These are phyloP conservation scores for Pinus albicaulis DNA, from an alignment of 75 land plant genomes.

Conservation along the genomic window DNA sequence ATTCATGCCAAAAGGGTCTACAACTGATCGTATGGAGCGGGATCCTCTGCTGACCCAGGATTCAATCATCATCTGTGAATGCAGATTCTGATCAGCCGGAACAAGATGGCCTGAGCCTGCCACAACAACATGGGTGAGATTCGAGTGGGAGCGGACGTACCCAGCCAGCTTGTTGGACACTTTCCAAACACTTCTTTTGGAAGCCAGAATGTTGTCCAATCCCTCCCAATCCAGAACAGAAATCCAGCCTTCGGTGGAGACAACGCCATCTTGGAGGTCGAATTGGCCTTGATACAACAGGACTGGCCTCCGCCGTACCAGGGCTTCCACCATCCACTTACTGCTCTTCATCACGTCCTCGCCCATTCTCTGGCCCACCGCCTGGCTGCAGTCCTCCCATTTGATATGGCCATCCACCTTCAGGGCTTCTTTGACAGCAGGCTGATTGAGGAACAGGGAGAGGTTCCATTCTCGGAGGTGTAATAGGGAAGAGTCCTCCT, in stretches of 20 bases:
- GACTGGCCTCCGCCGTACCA: no score
- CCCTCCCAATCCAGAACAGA: constrained; percentile 20
- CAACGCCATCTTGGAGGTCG: constrained; percentile 72
- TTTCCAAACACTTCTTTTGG: constrained; percentile 66
- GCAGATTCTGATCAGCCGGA: no score
- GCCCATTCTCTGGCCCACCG: constrained; percentile 37
- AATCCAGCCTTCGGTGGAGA: constrained; percentile 73
- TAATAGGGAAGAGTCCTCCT: constrained; percentile 11
- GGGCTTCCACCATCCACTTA: no score
- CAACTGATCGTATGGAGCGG: no score
- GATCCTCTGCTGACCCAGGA: no score
- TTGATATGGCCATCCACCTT: constrained; percentile 21
- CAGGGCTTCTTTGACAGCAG: constrained; percentile 49
- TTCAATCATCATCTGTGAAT: no score
- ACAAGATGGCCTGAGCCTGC: no score
- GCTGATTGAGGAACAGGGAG: not conserved
- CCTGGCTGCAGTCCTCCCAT: constrained; percentile 39
- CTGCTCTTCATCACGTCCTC: constrained; percentile 76
- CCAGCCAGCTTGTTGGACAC: no score
- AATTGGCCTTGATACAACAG: constrained; percentile 57
- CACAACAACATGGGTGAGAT: no score
- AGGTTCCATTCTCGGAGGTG: not conserved
- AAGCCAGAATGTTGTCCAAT: constrained; percentile 19
- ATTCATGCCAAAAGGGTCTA: no score
- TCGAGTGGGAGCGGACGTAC: no score